These are phyloP conservation scores for Staphylotrichum longicolle DNA, from an alignment of 495 filamentous ascomycete genomes.

Conservation along the genomic window DNA sequence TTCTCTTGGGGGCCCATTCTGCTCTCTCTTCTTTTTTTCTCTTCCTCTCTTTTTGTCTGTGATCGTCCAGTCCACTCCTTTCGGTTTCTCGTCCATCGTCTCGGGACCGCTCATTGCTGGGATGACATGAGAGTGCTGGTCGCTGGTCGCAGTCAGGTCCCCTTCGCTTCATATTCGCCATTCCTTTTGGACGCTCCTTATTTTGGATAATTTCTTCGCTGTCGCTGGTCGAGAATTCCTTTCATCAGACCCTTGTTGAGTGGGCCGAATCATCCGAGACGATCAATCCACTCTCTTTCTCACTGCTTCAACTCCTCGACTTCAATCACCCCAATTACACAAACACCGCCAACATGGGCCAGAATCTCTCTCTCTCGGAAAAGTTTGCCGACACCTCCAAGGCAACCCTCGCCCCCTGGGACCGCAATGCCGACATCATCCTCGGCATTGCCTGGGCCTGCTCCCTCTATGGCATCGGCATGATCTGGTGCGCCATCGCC, in stretches of 20 bases:
- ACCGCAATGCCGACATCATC: conserved; percentile 32
- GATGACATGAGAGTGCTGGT: conserved; percentile 20
- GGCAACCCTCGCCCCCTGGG: conserved; percentile 25
- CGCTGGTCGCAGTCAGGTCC: conserved; percentile 18
- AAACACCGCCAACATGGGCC: conserved; percentile 31
- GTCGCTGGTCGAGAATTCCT: conserved; percentile 20
- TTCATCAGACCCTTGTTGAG: neutral
- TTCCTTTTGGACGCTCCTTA: conserved; percentile 11
- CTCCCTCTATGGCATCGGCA: conserved; percentile 36
- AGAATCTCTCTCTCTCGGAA: conserved; percentile 32
- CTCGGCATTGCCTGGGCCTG: conserved; percentile 34
- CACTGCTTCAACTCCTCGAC: too few species aligned
- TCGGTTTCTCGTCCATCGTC: neutral
- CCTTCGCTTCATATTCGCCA: conserved; percentile 12
- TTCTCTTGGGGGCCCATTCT: neutral
- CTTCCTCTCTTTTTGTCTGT: conserved; percentile 10
- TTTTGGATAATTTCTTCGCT: neutral
- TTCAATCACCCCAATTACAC: neutral
- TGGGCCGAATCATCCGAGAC: neutral
- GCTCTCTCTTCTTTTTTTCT: neutral
- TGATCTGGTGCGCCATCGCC: conserved; percentile 35
- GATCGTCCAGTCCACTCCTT: conserved; percentile 10
- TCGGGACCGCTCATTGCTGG: conserved; percentile 11
- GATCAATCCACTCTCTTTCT: too few species aligned
- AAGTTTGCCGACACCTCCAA: conserved; percentile 32